Percentiles rank a stretch among this genome's conserved stretches.
Evolutionary conservation across 768 basidiomycete species (phyloP).

Genomic region (Termitomyces sp.): DNA sequence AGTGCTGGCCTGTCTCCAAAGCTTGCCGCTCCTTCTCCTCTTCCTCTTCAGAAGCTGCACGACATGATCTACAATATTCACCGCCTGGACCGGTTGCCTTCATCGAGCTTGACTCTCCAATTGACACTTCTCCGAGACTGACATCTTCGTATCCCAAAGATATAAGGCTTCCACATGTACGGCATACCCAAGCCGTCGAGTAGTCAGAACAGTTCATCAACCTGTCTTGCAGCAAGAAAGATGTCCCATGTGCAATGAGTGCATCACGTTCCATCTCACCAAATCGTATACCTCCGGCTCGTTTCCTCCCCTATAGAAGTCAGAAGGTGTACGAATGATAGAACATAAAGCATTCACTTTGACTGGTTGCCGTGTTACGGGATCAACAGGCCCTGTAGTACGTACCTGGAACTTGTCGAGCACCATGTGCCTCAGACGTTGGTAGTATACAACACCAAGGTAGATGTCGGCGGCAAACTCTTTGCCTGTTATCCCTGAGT

Average conservation of each 20-base stretch:
- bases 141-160: slow-evolving; percentile 94
- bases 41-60: slow-evolving; percentile 60
- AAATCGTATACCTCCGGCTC: slow-evolving; percentile 97
- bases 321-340: slow-evolving; percentile 1
- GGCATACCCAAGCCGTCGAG: slow-evolving; percentile 98
- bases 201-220: slow-evolving; percentile 99
- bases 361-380: slow-evolving; percentile 92
- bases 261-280: slow-evolving; percentile 99
- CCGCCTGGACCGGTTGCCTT: slow-evolving; percentile 72
- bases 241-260: slow-evolving; percentile 96
- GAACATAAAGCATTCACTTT: slow-evolving; percentile 51
- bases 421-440: slow-evolving; percentile 98
- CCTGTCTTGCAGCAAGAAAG: slow-evolving; percentile 96
- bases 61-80: slow-evolving; percentile 95
- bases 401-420: slow-evolving; percentile 99
- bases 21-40: slow-evolving; percentile 56
- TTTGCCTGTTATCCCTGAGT: slow-evolving; percentile 97
- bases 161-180: slow-evolving; percentile 92
- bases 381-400: slow-evolving; percentile 96
- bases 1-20: slow-evolving; percentile 49
- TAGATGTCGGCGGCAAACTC: slow-evolving; percentile 99
- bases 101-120: slow-evolving; percentile 41
- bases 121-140: slow-evolving; percentile 57
- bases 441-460: slow-evolving; percentile 97
- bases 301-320: slow-evolving; percentile 79